Percentiles rank a stretch among this genome's conserved stretches.
These are phyloP conservation scores for Pterocarpus santalinus DNA, from an alignment of 306 rosid genomes.

Conservation along the genomic window DNA sequence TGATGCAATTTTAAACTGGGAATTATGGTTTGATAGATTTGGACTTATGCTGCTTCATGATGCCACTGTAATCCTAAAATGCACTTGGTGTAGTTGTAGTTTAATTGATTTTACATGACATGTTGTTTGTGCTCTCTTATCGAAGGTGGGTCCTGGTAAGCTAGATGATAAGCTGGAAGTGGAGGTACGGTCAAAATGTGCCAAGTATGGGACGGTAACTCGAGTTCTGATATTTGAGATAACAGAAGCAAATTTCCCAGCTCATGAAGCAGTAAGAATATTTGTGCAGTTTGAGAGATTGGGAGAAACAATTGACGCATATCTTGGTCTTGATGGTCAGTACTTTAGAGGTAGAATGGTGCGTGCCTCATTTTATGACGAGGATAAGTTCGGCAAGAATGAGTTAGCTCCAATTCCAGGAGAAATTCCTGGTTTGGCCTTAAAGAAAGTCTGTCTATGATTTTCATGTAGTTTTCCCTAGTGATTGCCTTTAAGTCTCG, in stretches of 20 bases:
- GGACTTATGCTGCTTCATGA: too few species aligned
- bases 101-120: neutral
- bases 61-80: too few species aligned
- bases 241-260: slow-evolving; percentile 88
- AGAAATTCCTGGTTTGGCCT: slow-evolving; percentile 88
- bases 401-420: slow-evolving; percentile 98
- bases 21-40: too few species aligned
- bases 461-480: slow-evolving; percentile 28
- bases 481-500: slow-evolving; percentile 32
- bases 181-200: slow-evolving; percentile 96
- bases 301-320: slow-evolving; percentile 93
- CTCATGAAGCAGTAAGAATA: slow-evolving; percentile 88
- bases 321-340: slow-evolving; percentile 91
- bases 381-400: slow-evolving; percentile 82
- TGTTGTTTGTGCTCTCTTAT: slow-evolving; percentile 46
- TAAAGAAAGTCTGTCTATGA: slow-evolving; percentile 37
- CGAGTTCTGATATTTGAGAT: slow-evolving; percentile 96
- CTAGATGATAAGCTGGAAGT: slow-evolving; percentile 97
- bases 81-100: too few species aligned
- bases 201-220: slow-evolving; percentile 92
- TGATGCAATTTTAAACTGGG: too few species aligned
- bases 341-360: slow-evolving; percentile 93
- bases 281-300: slow-evolving; percentile 98
- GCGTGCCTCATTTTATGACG: slow-evolving; percentile 86
- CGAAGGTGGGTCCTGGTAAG: slow-evolving; percentile 99